Evolutionary conservation across 495 filamentous ascomycete genomes (phyloP), one percentile per base, ranked within the genome.

Genomic region (Thozetella sp.): DNA sequence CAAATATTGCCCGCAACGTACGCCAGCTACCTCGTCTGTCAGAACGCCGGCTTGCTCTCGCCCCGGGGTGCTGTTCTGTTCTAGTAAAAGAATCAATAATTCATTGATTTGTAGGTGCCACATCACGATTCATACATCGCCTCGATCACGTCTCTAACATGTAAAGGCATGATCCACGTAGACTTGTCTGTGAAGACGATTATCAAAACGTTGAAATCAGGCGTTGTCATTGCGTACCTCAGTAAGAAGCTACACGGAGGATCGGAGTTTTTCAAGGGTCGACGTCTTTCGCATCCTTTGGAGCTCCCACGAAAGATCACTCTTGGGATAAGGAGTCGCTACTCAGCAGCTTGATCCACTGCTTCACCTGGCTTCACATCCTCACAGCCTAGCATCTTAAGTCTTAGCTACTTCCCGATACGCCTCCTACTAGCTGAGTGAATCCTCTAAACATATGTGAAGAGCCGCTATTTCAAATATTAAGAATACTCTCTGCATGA

Each of bases 371-470:
- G 56, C 26, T 58, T 58, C 46, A 12, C 13, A 53, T n/a, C 48
- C 34, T n/a, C 56, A 13, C 19, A 53, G 17, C 56, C 56, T 20
- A 53, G 56, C 56, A 58, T 58, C 45, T 53, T 59, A 25, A 53
- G 51, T 30, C 22, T 59, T 26, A 51, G 57, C 15, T 59, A 59
- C 57, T 59, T 53, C 57, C 57, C 57, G 22, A 59, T 46, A 25
- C 57, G 57, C 57, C 53, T 59, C 57, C 50, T 27, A 19, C 24
- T 59, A 54, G 57, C 57, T 26, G 57, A 59, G 50, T 59, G 57
- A 51, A 53, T 53, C 27, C 25, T 54, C 57, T 59, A 59, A 20
- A 54, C 51, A 15, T 30, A 54, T 37, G 30, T 59, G 19, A 54
- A 53, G 26, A 54, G 50, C 22, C 57, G 57, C 25, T 54, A 54